phyloP scores from a whole-genome alignment of 2,329 filamentous ascomycete genomes.

The Pleurostoma richardsiae region DNA sequence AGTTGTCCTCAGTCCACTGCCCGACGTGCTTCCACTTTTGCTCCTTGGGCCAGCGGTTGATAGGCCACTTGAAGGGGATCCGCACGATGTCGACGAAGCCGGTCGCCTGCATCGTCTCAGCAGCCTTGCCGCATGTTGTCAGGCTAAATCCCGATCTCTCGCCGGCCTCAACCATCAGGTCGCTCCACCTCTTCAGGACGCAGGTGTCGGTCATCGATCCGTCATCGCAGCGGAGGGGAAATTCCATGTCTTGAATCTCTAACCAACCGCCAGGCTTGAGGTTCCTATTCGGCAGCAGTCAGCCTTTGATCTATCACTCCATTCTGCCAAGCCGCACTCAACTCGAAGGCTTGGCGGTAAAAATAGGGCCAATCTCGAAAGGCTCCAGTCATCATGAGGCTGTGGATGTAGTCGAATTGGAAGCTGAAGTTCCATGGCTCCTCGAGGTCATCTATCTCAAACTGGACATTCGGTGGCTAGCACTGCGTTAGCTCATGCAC shows the following conservation, averaged over 20 bases:
- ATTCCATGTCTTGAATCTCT: slow-evolving; percentile 22
- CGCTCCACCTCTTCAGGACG: slow-evolving; percentile 18
- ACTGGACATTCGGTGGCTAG: slow-evolving; percentile 16
- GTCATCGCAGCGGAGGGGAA: slow-evolving; percentile 23
- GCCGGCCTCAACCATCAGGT: slow-evolving; percentile 22
- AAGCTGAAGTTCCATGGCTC: slow-evolving; percentile 19
- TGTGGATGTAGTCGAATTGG: slow-evolving; percentile 20
- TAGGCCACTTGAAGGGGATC: slow-evolving; percentile 11
- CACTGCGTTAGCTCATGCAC: not conserved
- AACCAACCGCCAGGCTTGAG: slow-evolving; percentile 15
- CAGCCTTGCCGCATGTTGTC: slow-evolving; percentile 18
- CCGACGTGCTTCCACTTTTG: slow-evolving; percentile 13
- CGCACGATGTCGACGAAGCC: slow-evolving; percentile 9
- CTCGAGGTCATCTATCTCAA: slow-evolving; percentile 20
- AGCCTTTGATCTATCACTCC: not conserved
- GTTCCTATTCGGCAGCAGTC: slow-evolving; percentile 9
- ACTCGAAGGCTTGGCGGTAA: slow-evolving; percentile 15
- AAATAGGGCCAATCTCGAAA: slow-evolving; percentile 18
- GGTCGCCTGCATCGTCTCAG: slow-evolving; percentile 15
- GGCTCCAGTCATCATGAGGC: slow-evolving; percentile 19
- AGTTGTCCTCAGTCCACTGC: slow-evolving; percentile 7
- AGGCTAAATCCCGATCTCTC: slow-evolving; percentile 18
- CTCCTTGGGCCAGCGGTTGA: slow-evolving; percentile 16
- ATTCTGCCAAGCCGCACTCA: not conserved
- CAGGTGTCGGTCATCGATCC: slow-evolving; percentile 15